Evolutionary conservation across 352 stramenopile genomes (phyloP), one percentile per base, ranked within the genome.

Genomic region (Phytophthora syringae): DNA sequence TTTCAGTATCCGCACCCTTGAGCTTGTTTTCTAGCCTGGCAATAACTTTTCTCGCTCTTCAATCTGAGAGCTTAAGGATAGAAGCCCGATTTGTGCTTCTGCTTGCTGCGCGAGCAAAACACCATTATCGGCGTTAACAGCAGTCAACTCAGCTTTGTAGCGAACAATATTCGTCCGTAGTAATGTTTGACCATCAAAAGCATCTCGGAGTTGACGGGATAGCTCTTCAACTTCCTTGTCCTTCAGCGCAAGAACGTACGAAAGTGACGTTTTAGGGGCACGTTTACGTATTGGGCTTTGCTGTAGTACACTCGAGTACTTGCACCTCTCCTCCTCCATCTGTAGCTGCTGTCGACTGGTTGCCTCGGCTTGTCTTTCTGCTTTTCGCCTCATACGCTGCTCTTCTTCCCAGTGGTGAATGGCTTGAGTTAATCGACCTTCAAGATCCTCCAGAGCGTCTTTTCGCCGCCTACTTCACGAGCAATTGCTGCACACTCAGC

Each of bases 371-470:
- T 79, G 73, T 3, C 64, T 57, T 56, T 89, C 85, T 3, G 70
- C 56, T 43, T 70, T 72, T 13, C 58, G 64, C n/a, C 73, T 67
- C 6, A 53, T 52, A 18, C 42, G 51, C n/a, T 87, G 76, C 36
- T 90, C 82, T 48, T 87, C 70, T 58, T 90, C 71, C 57, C 74
- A 88, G 4, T 67, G 76, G 24, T 86, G 52, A 20, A 88, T 84
- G 5, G 74, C 74, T 64, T 93, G 84, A 12, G 58, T 51, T 51
- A 77, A 79, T 0, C 80, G 69, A 4, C 71, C 82, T 3, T 88
- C 79, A 15, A 93, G 43, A 51, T 93, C 84, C 27, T 84, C 72
- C 2, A 85, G 50, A 2, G 68, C 52, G 21, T 84, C 77, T 52
- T 82, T 85, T 93, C 84, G 4, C 75, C 30, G 9, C 75, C 79